phyloP scores from a whole-genome alignment of 106 monocot genomes.

The Chionographis japonica region DNA sequence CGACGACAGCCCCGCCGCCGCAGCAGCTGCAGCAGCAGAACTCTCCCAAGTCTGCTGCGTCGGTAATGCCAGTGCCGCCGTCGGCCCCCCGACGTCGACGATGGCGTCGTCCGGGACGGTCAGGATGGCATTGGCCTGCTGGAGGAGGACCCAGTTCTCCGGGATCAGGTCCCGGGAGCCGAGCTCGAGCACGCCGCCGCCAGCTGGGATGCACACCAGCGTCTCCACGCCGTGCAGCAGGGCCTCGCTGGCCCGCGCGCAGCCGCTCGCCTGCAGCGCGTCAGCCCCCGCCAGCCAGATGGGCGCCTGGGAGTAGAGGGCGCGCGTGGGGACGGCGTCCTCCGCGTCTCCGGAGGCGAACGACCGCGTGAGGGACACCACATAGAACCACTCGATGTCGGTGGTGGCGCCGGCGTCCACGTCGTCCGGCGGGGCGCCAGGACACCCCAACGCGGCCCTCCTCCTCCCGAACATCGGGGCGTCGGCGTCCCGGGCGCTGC shows the following conservation, averaged over 20 bases:
- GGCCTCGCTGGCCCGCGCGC: constrained; percentile 24
- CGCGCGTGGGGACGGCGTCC: constrained; percentile 14
- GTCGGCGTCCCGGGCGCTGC: constrained; percentile 9
- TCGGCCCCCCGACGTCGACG: neutral
- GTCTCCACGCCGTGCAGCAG: constrained; percentile 19
- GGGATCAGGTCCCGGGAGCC: constrained; percentile 4
- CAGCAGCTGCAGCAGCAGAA: too few relatives aligned
- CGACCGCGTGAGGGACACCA: constrained; percentile 29
- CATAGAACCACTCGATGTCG: constrained; percentile 58
- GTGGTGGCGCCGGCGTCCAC: constrained; percentile 4
- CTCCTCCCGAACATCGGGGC: neutral
- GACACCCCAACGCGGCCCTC: neutral
- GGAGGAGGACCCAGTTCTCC: constrained; percentile 10
- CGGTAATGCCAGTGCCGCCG: neutral
- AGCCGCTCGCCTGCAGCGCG: constrained; percentile 8
- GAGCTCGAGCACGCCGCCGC: constrained; percentile 30
- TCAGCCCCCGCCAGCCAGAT: constrained; percentile 12
- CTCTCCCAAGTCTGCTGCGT: neutral
- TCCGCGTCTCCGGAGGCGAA: constrained; percentile 20
- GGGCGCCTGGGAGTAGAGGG: constrained; percentile 6
- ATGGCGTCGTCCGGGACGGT: neutral
- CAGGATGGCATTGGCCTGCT: constrained; percentile 12
- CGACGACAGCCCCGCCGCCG: neutral
- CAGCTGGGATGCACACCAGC: constrained; percentile 6
- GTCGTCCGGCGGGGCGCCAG: neutral